Conservation (phyloP, 345 rosid species). For the Camelina hispida region DNA sequence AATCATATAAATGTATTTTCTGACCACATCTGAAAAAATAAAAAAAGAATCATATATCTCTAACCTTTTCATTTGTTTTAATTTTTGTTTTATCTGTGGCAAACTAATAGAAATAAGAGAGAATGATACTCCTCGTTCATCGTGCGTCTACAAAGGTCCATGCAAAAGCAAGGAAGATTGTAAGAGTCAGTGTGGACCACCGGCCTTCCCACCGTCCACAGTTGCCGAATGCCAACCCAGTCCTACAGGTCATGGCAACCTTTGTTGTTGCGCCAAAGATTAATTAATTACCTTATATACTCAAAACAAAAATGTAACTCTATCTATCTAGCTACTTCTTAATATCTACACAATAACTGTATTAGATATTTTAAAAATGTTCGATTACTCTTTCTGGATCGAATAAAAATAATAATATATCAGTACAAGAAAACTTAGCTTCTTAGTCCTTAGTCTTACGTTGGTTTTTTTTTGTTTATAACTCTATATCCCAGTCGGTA, state of each 20-base stretch:
- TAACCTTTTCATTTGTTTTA: background rate
- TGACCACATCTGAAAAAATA: background rate
- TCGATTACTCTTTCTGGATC: too few relatives aligned
- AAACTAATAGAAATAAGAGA: background rate
- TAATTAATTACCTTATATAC: background rate
- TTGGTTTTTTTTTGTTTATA: too few relatives aligned
- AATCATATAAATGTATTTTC: background rate
- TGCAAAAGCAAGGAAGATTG: too few relatives aligned
- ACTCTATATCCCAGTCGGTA: too few relatives aligned
- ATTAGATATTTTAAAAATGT: too few relatives aligned
- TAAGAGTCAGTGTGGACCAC: constrained; percentile 27
- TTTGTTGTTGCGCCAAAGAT: constrained; percentile 35
- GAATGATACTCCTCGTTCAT: background rate
- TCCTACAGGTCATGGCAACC: constrained; percentile 30
- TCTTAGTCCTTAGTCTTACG: too few relatives aligned
- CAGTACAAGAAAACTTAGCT: too few relatives aligned
- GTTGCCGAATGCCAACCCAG: constrained; percentile 17
- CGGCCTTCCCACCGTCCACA: constrained; percentile 5
- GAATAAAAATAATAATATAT: too few relatives aligned
- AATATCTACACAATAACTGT: too few relatives aligned
- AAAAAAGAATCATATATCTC: background rate
- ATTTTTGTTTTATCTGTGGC: too few relatives aligned
- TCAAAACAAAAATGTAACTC: background rate
- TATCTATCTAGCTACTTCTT: background rate
- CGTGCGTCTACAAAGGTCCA: constrained; percentile 18